A percentile compares a stretch with the other conserved stretches of the same genome.
These are phyloP conservation scores for Populus hybrid DNA, from an alignment of 441 rosid genomes.

Conservation along the genomic window DNA sequence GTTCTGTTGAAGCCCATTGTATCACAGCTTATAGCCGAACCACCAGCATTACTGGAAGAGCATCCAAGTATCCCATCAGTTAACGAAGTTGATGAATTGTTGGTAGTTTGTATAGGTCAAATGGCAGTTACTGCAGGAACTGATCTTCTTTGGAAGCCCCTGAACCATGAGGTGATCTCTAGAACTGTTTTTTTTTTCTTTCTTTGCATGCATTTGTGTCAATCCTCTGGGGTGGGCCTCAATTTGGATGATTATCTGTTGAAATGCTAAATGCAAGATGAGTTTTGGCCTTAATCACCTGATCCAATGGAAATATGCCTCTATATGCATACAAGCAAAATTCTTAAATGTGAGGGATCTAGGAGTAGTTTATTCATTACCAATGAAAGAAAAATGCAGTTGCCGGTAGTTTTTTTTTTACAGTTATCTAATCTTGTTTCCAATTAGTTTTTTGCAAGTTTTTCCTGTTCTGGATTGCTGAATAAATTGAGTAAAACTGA, in stretches of 20 bases:
- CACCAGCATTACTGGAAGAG: conserved; percentile 57
- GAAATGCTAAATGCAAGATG: background rate
- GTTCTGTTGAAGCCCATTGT: conserved; percentile 81
- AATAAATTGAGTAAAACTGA: background rate
- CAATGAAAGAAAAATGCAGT: background rate
- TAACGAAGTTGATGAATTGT: conserved; percentile 68
- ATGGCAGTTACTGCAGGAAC: conserved; percentile 92
- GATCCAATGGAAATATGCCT: background rate
- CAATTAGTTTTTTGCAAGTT: background rate
- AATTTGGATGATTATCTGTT: background rate
- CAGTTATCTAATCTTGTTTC: background rate
- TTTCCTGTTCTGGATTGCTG: background rate
- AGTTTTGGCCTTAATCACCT: background rate
- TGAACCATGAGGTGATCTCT: conserved; percentile 84
- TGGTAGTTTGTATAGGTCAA: conserved; percentile 87
- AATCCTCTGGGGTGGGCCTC: background rate
- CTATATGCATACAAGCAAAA: background rate
- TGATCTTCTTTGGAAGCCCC: conserved; percentile 92
- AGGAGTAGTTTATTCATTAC: background rate
- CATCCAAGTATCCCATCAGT: conserved; percentile 58
- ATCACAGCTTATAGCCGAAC: conserved; percentile 71
- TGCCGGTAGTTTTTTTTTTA: background rate
- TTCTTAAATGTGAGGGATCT: background rate
- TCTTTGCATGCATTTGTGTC: background rate
- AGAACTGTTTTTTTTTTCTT: background rate